These are phyloP conservation scores for Pythium dissimile DNA, from an alignment of 352 stramenopile genomes.

Conservation along the genomic window DNA sequence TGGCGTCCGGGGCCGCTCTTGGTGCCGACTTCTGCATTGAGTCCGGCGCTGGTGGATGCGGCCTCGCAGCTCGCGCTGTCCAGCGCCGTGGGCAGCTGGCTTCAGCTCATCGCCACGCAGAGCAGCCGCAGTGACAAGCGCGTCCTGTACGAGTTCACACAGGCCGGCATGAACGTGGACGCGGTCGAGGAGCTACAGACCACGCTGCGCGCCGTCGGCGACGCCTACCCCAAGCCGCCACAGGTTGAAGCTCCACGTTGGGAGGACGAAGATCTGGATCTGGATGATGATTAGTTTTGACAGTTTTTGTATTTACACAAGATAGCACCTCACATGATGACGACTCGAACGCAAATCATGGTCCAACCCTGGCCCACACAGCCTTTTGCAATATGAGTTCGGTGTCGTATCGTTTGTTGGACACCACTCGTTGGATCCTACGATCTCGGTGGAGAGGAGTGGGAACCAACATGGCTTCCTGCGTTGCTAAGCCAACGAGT, in stretches of 20 bases:
- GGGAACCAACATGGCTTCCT: too few species aligned
- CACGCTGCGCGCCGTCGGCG: slow-evolving; percentile 34
- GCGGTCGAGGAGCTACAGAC: slow-evolving; percentile 56
- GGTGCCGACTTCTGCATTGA: slow-evolving; percentile 8
- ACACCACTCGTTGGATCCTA: too few species aligned
- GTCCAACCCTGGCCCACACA: too few species aligned
- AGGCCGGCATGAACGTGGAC: slow-evolving; percentile 69
- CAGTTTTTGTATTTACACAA: slow-evolving; percentile 16
- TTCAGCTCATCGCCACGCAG: slow-evolving; percentile 35
- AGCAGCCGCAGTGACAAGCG: slow-evolving; percentile 45
- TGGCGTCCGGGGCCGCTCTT: slow-evolving; percentile 37
- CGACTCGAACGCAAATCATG: neutral
- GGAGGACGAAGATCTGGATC: slow-evolving; percentile 13
- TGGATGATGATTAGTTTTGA: neutral
- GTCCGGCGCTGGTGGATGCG: slow-evolving; percentile 27
- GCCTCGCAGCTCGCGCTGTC: slow-evolving; percentile 49
- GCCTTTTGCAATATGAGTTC: too few species aligned
- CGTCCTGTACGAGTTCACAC: slow-evolving; percentile 71
- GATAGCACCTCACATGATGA: slow-evolving; percentile 5
- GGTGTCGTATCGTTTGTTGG: too few species aligned
- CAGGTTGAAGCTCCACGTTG: neutral
- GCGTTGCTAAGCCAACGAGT: too few species aligned
- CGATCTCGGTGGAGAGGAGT: too few species aligned
- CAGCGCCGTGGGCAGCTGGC: slow-evolving; percentile 37
- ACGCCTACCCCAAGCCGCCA: slow-evolving; percentile 41